Percentiles rank a stretch among this genome's conserved stretches.
Evolutionary conservation across 352 stramenopile genomes (phyloP).

Genomic region (Globisporangium echinulatum): DNA sequence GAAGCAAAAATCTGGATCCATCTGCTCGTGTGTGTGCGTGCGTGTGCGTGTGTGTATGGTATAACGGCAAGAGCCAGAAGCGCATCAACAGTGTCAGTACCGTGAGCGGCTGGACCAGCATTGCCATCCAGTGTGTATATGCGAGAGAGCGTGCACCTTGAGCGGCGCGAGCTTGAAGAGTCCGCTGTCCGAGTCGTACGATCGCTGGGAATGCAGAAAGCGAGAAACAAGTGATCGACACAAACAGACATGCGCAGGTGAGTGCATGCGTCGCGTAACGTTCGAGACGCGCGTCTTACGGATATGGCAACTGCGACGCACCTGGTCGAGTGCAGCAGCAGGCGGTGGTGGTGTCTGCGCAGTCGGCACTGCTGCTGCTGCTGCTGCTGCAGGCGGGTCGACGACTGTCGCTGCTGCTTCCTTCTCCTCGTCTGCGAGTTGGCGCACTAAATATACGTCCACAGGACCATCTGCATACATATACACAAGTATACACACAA

Average conservation of each 20-base stretch:
- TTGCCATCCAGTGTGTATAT: neutral
- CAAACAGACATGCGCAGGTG: neutral
- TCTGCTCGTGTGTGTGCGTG: slow-evolving; percentile 19
- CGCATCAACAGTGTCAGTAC: neutral
- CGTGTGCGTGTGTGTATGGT: neutral
- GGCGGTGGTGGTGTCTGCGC: slow-evolving; percentile 18
- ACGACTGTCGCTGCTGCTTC: slow-evolving; percentile 10
- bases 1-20: slow-evolving; percentile 86
- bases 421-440: slow-evolving; percentile 33
- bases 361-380: slow-evolving; percentile 10
- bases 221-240: neutral
- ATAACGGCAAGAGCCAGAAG: neutral
- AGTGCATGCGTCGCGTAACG: neutral
- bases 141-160: slow-evolving; percentile 36
- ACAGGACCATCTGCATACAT: slow-evolving; percentile 64
- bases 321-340: slow-evolving; percentile 49
- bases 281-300: neutral
- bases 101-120: neutral
- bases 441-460: slow-evolving; percentile 88
- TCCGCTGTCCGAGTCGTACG: slow-evolving; percentile 75
- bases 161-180: slow-evolving; percentile 83
- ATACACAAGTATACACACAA: no score
- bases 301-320: slow-evolving; percentile 12
- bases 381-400: neutral
- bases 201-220: slow-evolving; percentile 32